A percentile compares a stretch with the other conserved stretches of the same genome.
Evolutionary conservation across 208 protist species (phyloP).

Genomic region (Crithidia thermophila): DNA sequence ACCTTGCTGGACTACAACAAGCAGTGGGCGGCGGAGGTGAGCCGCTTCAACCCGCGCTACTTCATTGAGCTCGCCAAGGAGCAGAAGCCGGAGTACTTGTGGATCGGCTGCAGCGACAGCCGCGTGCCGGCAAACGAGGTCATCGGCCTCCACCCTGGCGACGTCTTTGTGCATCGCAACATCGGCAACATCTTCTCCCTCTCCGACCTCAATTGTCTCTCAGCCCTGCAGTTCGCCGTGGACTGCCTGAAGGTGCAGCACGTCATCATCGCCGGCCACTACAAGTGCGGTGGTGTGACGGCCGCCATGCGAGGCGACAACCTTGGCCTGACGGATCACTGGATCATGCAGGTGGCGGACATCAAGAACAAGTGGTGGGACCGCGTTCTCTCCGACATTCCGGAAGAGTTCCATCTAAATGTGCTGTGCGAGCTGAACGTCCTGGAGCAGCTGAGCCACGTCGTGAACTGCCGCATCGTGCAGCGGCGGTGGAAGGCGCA

Average conservation of each 20-base stretch:
- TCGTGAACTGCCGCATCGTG: constrained; percentile 72
- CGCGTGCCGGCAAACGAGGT: constrained; percentile 87
- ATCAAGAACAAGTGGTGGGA: constrained; percentile 72
- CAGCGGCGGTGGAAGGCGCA: constrained; percentile 46
- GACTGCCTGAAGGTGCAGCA: constrained; percentile 93
- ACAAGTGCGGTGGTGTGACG: constrained; percentile 93
- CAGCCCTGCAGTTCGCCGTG: constrained; percentile 94
- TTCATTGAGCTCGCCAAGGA: constrained; percentile 78
- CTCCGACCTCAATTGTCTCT: constrained; percentile 90
- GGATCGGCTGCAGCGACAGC: constrained; percentile 94
- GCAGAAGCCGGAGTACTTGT: constrained; percentile 93
- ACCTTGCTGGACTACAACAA: constrained; percentile 88
- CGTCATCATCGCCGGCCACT: constrained; percentile 94
- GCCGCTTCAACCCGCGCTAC: constrained; percentile 78
- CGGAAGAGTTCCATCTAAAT: constrained; percentile 48
- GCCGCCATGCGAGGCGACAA: constrained; percentile 55
- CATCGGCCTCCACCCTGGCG: constrained; percentile 86
- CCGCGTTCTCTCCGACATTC: constrained; percentile 51
- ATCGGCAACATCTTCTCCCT: constrained; percentile 93
- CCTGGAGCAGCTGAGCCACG: constrained; percentile 65
- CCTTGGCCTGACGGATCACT: constrained; percentile 75
- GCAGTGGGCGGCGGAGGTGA: constrained; percentile 80
- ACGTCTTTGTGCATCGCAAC: constrained; percentile 96
- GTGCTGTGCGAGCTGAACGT: constrained; percentile 80
- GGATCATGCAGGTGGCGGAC: constrained; percentile 73